Evolutionary conservation across 495 filamentous ascomycete genomes (phyloP).

Genomic region (Evernia prunastri): DNA sequence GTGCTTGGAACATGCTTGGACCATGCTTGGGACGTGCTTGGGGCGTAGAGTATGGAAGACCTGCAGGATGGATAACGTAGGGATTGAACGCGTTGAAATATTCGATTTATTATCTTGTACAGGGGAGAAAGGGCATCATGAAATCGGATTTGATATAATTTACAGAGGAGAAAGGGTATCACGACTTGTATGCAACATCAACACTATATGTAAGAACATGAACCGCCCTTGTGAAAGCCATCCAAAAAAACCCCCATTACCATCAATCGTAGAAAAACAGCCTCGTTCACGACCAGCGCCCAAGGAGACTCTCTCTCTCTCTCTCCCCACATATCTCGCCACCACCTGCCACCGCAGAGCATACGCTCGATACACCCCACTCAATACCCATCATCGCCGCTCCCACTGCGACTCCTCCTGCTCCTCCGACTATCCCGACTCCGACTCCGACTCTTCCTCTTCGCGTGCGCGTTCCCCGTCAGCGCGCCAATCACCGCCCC

Average conservation of each 20-base stretch:
- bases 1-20: too few species aligned
- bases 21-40: too few species aligned
- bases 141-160: neutral
- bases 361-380: neutral
- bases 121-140: too few species aligned
- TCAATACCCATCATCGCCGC: slow-evolving; percentile 5
- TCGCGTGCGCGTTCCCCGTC: slow-evolving; percentile 22
- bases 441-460: slow-evolving; percentile 21
- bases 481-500: slow-evolving; percentile 25
- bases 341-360: too few species aligned
- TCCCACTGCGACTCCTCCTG: slow-evolving; percentile 7
- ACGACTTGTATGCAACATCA: neutral
- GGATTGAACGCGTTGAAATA: too few species aligned
- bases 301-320: neutral
- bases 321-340: neutral
- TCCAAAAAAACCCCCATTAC: neutral
- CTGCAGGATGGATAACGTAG: too few species aligned
- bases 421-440: slow-evolving; percentile 15
- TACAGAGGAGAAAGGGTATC: neutral
- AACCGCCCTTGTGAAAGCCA: neutral
- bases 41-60: too few species aligned
- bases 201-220: neutral
- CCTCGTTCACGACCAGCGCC: slow-evolving; percentile 4
- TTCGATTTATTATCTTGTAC: too few species aligned
- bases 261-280: neutral